Percentiles rank a stretch among this genome's conserved stretches.
phyloP scores from a whole-genome alignment of 257 asterid genomes.

The Solanum tarijense region DNA sequence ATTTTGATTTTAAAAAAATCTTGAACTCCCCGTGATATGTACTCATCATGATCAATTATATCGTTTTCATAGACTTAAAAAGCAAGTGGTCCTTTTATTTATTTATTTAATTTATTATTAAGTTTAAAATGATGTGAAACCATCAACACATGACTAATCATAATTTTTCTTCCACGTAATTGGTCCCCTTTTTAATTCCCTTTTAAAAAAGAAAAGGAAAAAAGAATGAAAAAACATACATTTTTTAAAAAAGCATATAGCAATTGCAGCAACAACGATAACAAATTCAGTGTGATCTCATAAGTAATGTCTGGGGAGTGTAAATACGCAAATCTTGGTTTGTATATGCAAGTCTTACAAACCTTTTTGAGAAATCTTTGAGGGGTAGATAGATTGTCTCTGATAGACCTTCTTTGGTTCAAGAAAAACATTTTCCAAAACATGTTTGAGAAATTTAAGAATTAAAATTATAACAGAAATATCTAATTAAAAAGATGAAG shows the following conservation, averaged over 20 bases:
- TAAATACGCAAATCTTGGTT: too few species aligned
- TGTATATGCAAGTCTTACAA: not conserved
- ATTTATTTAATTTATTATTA: not conserved
- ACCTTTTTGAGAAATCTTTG: not conserved
- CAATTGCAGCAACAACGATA: not conserved
- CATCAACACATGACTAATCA: not conserved
- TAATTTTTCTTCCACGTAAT: not conserved
- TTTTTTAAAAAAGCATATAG: not conserved
- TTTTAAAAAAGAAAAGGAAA: not conserved
- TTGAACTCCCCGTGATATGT: not conserved
- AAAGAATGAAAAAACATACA: not conserved
- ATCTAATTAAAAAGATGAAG: not conserved
- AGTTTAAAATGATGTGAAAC: not conserved
- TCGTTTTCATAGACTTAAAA: not conserved
- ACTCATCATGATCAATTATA: not conserved
- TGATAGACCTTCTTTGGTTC: not conserved
- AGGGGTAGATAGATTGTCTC: not conserved
- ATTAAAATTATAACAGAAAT: not conserved
- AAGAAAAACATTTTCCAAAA: too few species aligned
- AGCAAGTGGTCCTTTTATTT: not conserved
- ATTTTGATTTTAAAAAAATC: not conserved
- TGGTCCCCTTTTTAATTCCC: not conserved
- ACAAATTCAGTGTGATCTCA: not conserved
- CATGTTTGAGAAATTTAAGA: not conserved
- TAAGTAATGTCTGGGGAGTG: rapidly evolving